These are phyloP conservation scores for Scenedesmus sp. DNA, from an alignment of 163 green algal genomes.

Conservation along the genomic window DNA sequence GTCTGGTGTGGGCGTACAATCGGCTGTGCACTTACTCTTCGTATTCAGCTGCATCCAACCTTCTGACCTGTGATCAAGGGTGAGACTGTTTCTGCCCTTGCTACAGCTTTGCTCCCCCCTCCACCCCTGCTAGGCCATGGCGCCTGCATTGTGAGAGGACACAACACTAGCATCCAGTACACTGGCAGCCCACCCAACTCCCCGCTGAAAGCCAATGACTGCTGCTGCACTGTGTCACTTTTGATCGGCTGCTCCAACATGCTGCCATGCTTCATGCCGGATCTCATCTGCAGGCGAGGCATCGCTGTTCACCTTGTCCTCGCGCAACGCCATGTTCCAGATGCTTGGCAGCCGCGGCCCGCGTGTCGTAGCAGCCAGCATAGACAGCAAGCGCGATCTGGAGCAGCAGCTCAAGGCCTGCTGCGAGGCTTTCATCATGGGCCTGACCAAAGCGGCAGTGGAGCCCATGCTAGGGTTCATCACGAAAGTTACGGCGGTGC, in stretches of 20 bases:
- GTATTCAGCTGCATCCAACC: too few relatives aligned
- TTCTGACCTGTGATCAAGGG: too few relatives aligned
- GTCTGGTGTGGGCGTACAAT: too few relatives aligned
- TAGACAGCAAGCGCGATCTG: constrained; percentile 95
- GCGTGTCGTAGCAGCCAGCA: constrained; percentile 68
- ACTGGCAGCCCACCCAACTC: too few relatives aligned
- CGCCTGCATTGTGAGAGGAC: too few relatives aligned
- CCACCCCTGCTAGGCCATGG: too few relatives aligned
- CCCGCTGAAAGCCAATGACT: too few relatives aligned
- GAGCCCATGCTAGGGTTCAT: constrained; percentile 98
- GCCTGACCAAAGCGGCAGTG: constrained; percentile 87
- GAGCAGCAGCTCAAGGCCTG: constrained; percentile 88
- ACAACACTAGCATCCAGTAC: too few relatives aligned
- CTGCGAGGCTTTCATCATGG: constrained; percentile 98
- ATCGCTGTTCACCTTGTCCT: constrained; percentile 87
- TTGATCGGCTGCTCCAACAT: too few relatives aligned
- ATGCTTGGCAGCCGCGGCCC: constrained; percentile 85
- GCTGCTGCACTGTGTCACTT: not conserved
- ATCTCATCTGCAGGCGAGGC: constrained; percentile 69
- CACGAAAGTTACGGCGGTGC: constrained; percentile 93
- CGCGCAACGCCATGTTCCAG: constrained; percentile 88
- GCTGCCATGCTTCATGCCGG: not conserved
- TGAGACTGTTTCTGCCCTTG: too few relatives aligned
- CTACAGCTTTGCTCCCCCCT: too few relatives aligned
- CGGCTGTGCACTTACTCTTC: too few relatives aligned